These are phyloP conservation scores for Hypoxylon crocopeplum DNA, from an alignment of 495 filamentous ascomycete genomes.

Conservation along the genomic window DNA sequence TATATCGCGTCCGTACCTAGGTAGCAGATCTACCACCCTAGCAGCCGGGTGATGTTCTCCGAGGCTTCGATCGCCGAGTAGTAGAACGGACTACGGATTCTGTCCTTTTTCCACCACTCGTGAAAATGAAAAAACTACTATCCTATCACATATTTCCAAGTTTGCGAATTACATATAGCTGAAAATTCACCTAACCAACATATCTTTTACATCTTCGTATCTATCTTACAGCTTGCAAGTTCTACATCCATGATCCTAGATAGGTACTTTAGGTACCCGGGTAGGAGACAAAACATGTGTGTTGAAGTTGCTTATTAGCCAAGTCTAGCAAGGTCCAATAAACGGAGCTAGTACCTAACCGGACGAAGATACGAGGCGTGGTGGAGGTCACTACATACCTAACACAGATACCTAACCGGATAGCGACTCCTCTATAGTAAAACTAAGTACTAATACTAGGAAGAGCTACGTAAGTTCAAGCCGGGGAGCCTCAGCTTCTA, in stretches of 20 bases:
- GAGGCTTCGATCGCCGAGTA: slow-evolving; percentile 16
- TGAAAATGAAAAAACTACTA: slow-evolving; percentile 7
- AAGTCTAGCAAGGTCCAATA: too few species aligned
- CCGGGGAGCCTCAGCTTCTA: background rate
- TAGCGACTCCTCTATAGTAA: slow-evolving; percentile 17
- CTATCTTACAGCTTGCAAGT: slow-evolving; percentile 5
- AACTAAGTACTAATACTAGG: too few species aligned
- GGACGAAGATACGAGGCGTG: slow-evolving; percentile 15
- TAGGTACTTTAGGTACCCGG: background rate
- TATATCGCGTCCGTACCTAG: too few species aligned
- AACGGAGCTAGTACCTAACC: slow-evolving; percentile 14
- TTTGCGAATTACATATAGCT: background rate
- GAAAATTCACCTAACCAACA: background rate
- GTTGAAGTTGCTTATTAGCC: too few species aligned
- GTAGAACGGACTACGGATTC: slow-evolving; percentile 2
- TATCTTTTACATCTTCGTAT: slow-evolving; percentile 21
- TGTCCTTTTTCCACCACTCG: slow-evolving; percentile 33
- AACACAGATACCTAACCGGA: slow-evolving; percentile 23
- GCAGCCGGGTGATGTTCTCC: slow-evolving; percentile 22
- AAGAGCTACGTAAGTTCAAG: slow-evolving; percentile 9
- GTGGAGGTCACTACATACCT: slow-evolving; percentile 5
- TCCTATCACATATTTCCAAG: too few species aligned
- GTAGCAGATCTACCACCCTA: too few species aligned
- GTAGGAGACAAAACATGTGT: background rate
- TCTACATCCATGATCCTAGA: slow-evolving; percentile 25